Base-by-base conservation (phyloP, 2,329 filamentous ascomycete species). In the Colletotrichum sp. region DNA sequence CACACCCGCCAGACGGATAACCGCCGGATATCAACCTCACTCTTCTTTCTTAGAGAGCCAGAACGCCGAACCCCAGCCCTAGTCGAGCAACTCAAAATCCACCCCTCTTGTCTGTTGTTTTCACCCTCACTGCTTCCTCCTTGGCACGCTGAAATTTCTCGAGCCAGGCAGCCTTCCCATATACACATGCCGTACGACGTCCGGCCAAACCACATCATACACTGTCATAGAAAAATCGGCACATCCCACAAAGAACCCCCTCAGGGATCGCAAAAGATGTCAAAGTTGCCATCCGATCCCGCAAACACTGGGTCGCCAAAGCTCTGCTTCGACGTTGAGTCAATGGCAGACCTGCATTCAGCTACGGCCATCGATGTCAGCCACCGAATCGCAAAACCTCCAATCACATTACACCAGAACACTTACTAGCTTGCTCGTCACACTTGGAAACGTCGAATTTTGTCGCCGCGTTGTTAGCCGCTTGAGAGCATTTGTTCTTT, bases 191-290 rank as follows among this genome's bases (percentile, higher is more conserved):
- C 58, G 32, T 28, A 12, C 52, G 4, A 7, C 60, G 18, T 38
- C 30, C 55, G 36, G 21, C 36, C n/a, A 52, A 36, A 36, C 6
- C 43, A 5, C 26, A 66, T 30, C 63, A 26, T 12, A 66, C 63
- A 66, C n/a, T 66, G 10, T 43, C 30, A 16, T 38, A n/a, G 18
- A 21, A 26, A 32, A 64, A 8, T 15, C 61, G 24, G 18, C 4
- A 26, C 15, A n/a, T 15, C 24, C n/a, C 30, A 32, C 26, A 58
- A 48, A 6, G 15, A n/a, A 15, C 2, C 24, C 24, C 2, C 52
- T 83, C 78, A 86, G 65, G 83, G 60, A 38, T 88, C 86, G 79
- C 88, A 89, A 75, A 88, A 88, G 76, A 86, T 86, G 72, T 88
- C 85, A 76, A 88, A 88, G 26, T 88, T 81, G 34, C 83, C 83